Conservation (phyloP, 139 green algal genomes). For the Closterium sp. region DNA sequence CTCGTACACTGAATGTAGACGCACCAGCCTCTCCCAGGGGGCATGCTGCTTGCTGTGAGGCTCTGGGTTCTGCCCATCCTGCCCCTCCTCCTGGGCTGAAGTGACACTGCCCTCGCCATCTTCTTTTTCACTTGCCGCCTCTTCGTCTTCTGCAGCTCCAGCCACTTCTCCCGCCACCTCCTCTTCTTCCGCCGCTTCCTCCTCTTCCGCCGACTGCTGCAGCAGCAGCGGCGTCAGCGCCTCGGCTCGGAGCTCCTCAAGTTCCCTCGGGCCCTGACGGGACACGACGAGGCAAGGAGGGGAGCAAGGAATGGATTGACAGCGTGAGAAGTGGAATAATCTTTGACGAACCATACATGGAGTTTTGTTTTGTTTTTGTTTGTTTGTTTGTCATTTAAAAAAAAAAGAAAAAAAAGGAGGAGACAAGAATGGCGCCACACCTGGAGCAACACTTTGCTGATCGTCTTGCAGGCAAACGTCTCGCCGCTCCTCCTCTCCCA, state of each 20-base stretch:
- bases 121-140: not conserved
- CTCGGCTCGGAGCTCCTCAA: not conserved
- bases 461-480: slow-evolving; percentile 32
- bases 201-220: not conserved
- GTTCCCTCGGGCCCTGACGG: not conserved
- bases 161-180: too few relatives aligned
- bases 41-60: not conserved
- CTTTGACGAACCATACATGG: too few relatives aligned
- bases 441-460: slow-evolving; percentile 6
- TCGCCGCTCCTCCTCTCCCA: slow-evolving; percentile 1
- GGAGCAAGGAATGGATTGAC: not conserved
- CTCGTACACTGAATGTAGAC: slow-evolving; percentile 7
- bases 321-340: too few relatives aligned
- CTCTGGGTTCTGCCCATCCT: too few relatives aligned
- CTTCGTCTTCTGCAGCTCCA: not conserved
- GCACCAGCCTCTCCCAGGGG: not conserved
- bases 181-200: not conserved
- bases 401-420: too few relatives aligned
- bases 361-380: too few relatives aligned
- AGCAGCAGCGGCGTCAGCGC: not conserved
- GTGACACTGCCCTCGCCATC: not conserved
- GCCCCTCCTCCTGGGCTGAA: not conserved
- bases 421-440: not conserved
- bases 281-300: not conserved
- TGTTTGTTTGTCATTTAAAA: too few relatives aligned